phyloP scores from a whole-genome alignment of 2,329 filamentous ascomycete genomes.

The Colletotrichum brevisporum region DNA sequence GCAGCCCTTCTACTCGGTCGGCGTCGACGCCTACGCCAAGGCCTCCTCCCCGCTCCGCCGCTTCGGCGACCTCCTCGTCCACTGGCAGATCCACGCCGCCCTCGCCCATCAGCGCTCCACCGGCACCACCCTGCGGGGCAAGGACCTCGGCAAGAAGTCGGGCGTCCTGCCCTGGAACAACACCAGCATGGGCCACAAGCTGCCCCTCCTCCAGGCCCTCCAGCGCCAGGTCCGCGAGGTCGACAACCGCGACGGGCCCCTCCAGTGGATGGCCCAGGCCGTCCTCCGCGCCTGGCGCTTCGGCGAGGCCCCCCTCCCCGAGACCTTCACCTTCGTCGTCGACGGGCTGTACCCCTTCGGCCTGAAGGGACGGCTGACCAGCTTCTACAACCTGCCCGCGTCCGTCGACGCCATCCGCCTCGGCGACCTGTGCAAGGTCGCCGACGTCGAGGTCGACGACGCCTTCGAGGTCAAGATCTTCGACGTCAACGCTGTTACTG shows the following conservation, averaged over 20 bases:
- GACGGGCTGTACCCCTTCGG: slow-evolving; percentile 51
- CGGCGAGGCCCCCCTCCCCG: slow-evolving; percentile 62
- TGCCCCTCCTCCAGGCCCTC: slow-evolving; percentile 66
- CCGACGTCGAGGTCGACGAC: slow-evolving; percentile 65
- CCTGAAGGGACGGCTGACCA: slow-evolving; percentile 57
- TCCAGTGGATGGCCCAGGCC: slow-evolving; percentile 72
- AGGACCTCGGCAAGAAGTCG: slow-evolving; percentile 44
- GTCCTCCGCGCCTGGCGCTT: slow-evolving; percentile 73
- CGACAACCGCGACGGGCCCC: slow-evolving; percentile 57
- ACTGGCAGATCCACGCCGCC: slow-evolving; percentile 77
- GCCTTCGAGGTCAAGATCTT: slow-evolving; percentile 68
- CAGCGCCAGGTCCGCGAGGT: slow-evolving; percentile 65
- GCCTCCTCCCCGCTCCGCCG: slow-evolving; percentile 77
- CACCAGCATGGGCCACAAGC: slow-evolving; percentile 56
- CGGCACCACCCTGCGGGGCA: slow-evolving; percentile 42
- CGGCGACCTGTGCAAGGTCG: slow-evolving; percentile 52
- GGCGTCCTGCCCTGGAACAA: slow-evolving; percentile 62
- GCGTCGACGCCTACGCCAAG: slow-evolving; percentile 73
- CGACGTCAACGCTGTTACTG: slow-evolving; percentile 63
- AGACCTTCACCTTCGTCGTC: slow-evolving; percentile 64
- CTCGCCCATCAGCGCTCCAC: slow-evolving; percentile 61
- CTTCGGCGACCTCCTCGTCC: slow-evolving; percentile 73
- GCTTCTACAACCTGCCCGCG: slow-evolving; percentile 65
- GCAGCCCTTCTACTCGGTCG: slow-evolving; percentile 70
- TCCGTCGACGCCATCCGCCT: slow-evolving; percentile 57